Base-by-base conservation (phyloP, 805 yeast species). In the Suhomyces vadensis region DNA sequence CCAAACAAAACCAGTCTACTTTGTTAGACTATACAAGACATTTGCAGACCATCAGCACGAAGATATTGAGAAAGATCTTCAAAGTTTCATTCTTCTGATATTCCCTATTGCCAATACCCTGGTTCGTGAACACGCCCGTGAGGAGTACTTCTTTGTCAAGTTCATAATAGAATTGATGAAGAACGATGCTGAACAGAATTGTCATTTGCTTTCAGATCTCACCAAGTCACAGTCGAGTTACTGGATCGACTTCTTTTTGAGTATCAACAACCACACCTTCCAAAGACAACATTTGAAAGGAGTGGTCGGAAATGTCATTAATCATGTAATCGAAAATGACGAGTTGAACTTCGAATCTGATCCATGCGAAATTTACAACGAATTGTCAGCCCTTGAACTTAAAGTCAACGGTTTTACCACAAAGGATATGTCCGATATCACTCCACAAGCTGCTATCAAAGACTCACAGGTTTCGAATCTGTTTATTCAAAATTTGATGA, bases 1-100 rank as follows among this genome's bases (percentile, higher is more conserved):
- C 35, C 98, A 94, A 60, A 86, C 95, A 0, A 88, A 87, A 55
- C 87, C 96, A 0, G 60, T 63, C 0, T 92, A 92, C 56, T 74
- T 91, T 57, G 72, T 82, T 1, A 65, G 80, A 10, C 61, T 88
- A 26, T 77, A 81, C 43, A 61, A 68, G 11, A 54, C 62, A 7
- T 61, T 66, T 22, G 52, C 39, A 47, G 37, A n/a, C 17, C 20
- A 31, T 9, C 33, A 36, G 5, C 36, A 27, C n/a, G 49, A 46
- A 10, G 44, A 35, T 13, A 44, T 42, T 16, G 38, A 36, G 10
- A 31, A 41, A 24, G 59, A 57, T 16, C 53, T 71, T 23, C 61
- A 61, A 21, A 35, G 39, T 1, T 56, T 46, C 31, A 51, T 68
- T 17, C 22, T 52, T 3, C 57, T 49, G 50, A 44, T 71, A 19